Conservation (phyloP, 768 basidiomycete species). For the Sarcomyxa edulis region DNA sequence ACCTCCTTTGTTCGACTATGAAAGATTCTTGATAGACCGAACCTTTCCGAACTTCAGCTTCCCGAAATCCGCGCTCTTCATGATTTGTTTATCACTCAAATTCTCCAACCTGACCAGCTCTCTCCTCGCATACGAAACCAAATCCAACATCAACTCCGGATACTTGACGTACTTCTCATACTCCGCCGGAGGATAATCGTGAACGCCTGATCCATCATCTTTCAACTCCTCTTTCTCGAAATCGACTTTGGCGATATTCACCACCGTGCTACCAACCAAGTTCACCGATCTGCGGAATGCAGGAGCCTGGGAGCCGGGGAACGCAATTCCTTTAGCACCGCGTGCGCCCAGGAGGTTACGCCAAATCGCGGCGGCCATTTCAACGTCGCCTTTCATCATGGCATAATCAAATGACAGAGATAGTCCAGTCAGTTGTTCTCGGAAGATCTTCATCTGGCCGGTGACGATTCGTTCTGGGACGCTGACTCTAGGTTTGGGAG, state of each 20-base stretch:
- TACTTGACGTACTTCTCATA: constrained; percentile 68
- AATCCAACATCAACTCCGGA: constrained; percentile 65
- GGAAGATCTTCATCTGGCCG: constrained; percentile 87
- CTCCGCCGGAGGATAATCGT: constrained; percentile 58
- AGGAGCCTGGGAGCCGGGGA: constrained; percentile 20
- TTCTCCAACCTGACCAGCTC: constrained; percentile 68
- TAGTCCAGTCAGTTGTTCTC: constrained; percentile 87
- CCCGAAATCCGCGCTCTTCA: constrained; percentile 26
- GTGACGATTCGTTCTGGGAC: constrained; percentile 78
- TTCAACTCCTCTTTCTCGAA: constrained; percentile 51
- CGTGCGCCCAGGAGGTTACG: constrained; percentile 84
- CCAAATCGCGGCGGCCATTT: constrained; percentile 88
- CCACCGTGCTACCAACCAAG: constrained; percentile 61
- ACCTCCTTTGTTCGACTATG: too few relatives aligned
- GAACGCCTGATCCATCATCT: constrained; percentile 69
- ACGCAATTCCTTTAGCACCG: constrained; percentile 68
- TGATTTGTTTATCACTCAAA: constrained; percentile 38
- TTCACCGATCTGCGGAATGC: constrained; percentile 61
- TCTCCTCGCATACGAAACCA: constrained; percentile 65
- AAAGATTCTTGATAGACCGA: too few relatives aligned
- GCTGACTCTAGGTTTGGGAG: constrained; percentile 23
- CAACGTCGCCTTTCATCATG: constrained; percentile 68
- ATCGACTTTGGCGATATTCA: constrained; percentile 53
- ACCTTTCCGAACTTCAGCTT: constrained; percentile 34
- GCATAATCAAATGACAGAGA: constrained; percentile 76